Evolutionary conservation across 768 basidiomycete genomes (phyloP), one percentile per base, ranked within the genome.

Genomic region (Suillus americanus): DNA sequence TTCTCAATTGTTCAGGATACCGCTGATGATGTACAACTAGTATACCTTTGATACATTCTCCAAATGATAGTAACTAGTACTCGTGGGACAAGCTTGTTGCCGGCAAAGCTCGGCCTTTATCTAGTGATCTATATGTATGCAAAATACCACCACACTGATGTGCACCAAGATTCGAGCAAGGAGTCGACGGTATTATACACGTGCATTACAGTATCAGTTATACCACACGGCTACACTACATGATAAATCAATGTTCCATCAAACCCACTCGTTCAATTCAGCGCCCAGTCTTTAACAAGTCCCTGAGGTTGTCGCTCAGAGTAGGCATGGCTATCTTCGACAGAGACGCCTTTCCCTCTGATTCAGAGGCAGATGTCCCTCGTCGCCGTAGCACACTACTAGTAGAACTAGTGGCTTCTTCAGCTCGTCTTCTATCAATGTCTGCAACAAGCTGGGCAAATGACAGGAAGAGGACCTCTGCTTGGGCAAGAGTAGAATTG

Each of bases 381-480:
- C 75, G 82, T 66, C 66, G 80, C 48, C 78, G 79, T 64, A 78
- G 74, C 62, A 68, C 77, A 23, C 70, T 61, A 20, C 62, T 59
- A 3, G 72, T 61, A 1, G 73, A 69, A 5, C 71, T 62, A 48
- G 43, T 65, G 5, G 61, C 60, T 55, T 83, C 83, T 66, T 94
- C 92, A 0, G 85, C 86, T 67, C 83, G 85, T 67, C 90, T 86
- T 41, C 91, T 86, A 74, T 97, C 95, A 69, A 97, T 87, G 74
- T 97, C 95, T 12, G 91, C 91, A 25, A 98, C 89, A 25, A 97
- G 78, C 71, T 92, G 90, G 14, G 89, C 81, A 79, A 97, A 98
- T 1, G 95, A 95, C 2, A 97, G 83, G 83, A 94, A 99, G 25
- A 99, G 84, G 18, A 99, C 95, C 77, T 99, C 97, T 12, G 97